Conservation (phyloP, 1,284 basidiomycete species). For the Cryptococcus sp. region DNA sequence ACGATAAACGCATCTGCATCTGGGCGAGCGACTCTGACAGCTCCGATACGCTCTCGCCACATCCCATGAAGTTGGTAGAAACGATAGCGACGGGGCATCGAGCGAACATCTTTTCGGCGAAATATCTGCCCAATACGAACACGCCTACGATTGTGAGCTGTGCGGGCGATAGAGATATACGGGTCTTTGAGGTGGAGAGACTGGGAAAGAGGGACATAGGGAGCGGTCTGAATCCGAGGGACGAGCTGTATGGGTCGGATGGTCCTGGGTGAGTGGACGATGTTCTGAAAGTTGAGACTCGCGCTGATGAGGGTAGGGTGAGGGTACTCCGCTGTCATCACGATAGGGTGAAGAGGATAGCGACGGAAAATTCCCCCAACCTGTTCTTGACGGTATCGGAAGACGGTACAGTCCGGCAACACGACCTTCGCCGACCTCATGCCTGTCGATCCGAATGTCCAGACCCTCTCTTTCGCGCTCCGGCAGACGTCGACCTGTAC, state of each 20-base stretch:
- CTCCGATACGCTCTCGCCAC: slow-evolving; percentile 44
- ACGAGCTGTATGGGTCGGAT: slow-evolving; percentile 23
- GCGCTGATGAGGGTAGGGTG: too few relatives aligned
- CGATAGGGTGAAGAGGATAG: slow-evolving; percentile 66
- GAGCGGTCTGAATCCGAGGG: slow-evolving; percentile 16
- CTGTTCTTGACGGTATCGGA: slow-evolving; percentile 78
- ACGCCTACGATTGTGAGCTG: slow-evolving; percentile 54
- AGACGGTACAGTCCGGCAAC: slow-evolving; percentile 73
- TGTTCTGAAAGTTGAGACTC: background rate
- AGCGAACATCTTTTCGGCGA: slow-evolving; percentile 80
- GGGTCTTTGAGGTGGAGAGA: slow-evolving; percentile 70
- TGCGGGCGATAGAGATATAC: slow-evolving; percentile 71
- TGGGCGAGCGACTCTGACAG: slow-evolving; percentile 49
- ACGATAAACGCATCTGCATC: slow-evolving; percentile 70
- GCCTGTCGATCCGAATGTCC: slow-evolving; percentile 40
- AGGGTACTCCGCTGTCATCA: slow-evolving; percentile 63
- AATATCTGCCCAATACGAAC: slow-evolving; percentile 63
- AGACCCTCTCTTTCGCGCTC: slow-evolving; percentile 39
- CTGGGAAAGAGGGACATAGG: slow-evolving; percentile 46
- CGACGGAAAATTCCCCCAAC: slow-evolving; percentile 75
- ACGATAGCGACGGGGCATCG: slow-evolving; percentile 69
- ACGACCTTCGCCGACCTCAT: slow-evolving; percentile 64
- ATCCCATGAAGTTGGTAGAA: slow-evolving; percentile 60
- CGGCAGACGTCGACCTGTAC: slow-evolving; percentile 46
- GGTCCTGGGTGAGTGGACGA: slow-evolving; percentile 34